Evolutionary conservation across 176 grass and related monocot genomes (phyloP), one percentile per base, ranked within the genome.

Genomic region (Olyra latifolia): DNA sequence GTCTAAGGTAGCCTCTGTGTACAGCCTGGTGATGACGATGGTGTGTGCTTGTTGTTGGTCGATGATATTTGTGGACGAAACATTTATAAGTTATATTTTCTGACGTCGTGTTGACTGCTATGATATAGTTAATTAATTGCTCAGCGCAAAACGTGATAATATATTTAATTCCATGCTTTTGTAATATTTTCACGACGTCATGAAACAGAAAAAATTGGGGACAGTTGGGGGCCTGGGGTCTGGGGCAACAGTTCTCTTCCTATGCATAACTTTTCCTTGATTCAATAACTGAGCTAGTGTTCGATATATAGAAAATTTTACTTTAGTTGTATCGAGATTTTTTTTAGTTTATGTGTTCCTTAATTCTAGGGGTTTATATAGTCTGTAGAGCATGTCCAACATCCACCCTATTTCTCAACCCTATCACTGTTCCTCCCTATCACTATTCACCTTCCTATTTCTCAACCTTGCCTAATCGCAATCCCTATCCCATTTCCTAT

Each of bases 1-100:
- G 87, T 84, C 76, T 69, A 78, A 84, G 87, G 87, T 80, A 75
- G 71, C 59, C 44, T 84, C 62, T 70, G 40, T 83, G 70, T 64
- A 84, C 82, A 84, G 82, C 55, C 87, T 85, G 82, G 76, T 81
- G 82, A 76, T 49, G 76, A 76, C 8, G 82, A 76, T 39, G 72
- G 71, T 27, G 20, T 69, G 14, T 69, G 55, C 57, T 80, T 57
- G 10, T 63, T 81, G 55, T 84, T 84, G 38, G 53, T 64, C 57
- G 22, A 71, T 62, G 39, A 23, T 68, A 38, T 84, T 74, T 46
- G 52, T 24, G 79, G 29, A 61, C 29, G 71, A 70, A 76, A 47
- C 30, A 22, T 75, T 61, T 47, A 9, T 27, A 48, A 24, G 9
- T 52, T n/a, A 28, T 75, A 25, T 80, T 53, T 43, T 22, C 35